Evolutionary conservation across 2,329 filamentous ascomycete species (phyloP).

Genomic region (Claviceps sp.): DNA sequence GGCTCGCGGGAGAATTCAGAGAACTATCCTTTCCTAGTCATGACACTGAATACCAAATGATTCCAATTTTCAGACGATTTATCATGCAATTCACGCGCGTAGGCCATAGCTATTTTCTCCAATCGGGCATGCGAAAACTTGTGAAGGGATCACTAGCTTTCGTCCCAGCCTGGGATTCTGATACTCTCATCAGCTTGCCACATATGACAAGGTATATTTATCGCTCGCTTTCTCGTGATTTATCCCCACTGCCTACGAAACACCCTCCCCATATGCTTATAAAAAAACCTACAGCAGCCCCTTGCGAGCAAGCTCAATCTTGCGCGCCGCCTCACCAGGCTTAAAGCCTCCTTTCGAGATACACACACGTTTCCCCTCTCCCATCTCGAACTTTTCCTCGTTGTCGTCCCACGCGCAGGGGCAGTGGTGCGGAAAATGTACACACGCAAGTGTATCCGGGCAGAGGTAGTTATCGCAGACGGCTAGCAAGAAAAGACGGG

Average conservation of each 20-base stretch:
- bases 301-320: conserved; percentile 69
- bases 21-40: too few species aligned
- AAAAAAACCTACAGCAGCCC: conserved; percentile 39
- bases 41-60: too few species aligned
- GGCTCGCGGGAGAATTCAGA: not conserved
- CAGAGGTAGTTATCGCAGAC: conserved; percentile 89
- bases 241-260: not conserved
- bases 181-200: not conserved
- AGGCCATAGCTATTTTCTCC: not conserved
- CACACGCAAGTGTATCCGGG: conserved; percentile 85
- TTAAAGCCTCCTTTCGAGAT: conserved; percentile 64
- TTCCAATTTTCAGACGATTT: too few species aligned
- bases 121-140: not conserved
- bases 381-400: conserved; percentile 66
- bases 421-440: conserved; percentile 93
- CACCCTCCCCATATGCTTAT: not conserved
- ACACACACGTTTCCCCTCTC: conserved; percentile 60
- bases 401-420: conserved; percentile 70
- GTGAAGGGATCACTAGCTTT: not conserved
- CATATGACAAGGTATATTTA: not conserved
- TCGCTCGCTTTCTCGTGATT: not conserved
- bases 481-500: conserved; percentile 31
- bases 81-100: too few species aligned
- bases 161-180: not conserved
- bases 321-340: conserved; percentile 55